phyloP scores from a whole-genome alignment of 495 filamentous ascomycete species.

The Aspergillus biplanus region DNA sequence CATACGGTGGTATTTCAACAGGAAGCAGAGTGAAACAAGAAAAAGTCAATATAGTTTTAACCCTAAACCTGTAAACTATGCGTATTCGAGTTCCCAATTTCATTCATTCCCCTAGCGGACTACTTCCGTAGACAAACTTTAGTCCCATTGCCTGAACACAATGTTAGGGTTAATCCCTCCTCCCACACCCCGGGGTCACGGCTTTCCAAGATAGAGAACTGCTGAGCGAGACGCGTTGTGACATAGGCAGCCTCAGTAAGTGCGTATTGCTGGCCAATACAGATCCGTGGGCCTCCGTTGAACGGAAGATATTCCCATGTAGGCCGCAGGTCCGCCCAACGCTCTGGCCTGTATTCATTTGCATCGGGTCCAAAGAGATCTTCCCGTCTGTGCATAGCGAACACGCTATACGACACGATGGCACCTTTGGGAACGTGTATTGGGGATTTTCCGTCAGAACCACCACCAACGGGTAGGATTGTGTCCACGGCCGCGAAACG shows the following conservation, averaged over 20 bases:
- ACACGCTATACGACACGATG: slow-evolving; percentile 57
- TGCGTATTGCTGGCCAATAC: slow-evolving; percentile 72
- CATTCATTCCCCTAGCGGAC: too few species aligned
- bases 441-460: slow-evolving; percentile 64
- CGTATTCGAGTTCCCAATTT: too few species aligned
- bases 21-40: too few species aligned
- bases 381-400: slow-evolving; percentile 71
- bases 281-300: slow-evolving; percentile 78
- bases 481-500: slow-evolving; percentile 70
- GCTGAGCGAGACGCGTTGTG: slow-evolving; percentile 66
- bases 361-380: slow-evolving; percentile 45
- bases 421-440: slow-evolving; percentile 63
- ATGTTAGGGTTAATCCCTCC: slow-evolving; percentile 19
- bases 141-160: slow-evolving; percentile 20
- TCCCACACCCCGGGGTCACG: slow-evolving; percentile 28
- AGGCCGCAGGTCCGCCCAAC: slow-evolving; percentile 57
- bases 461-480: slow-evolving; percentile 73
- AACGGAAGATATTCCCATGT: slow-evolving; percentile 74
- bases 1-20: too few species aligned
- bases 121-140: slow-evolving; percentile 18
- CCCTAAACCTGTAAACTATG: too few species aligned
- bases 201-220: slow-evolving; percentile 49
- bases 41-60: too few species aligned
- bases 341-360: slow-evolving; percentile 63
- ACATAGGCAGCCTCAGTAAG: slow-evolving; percentile 74